phyloP scores from a whole-genome alignment of 2,329 filamentous ascomycete species.

The Fusarium domesticum region DNA sequence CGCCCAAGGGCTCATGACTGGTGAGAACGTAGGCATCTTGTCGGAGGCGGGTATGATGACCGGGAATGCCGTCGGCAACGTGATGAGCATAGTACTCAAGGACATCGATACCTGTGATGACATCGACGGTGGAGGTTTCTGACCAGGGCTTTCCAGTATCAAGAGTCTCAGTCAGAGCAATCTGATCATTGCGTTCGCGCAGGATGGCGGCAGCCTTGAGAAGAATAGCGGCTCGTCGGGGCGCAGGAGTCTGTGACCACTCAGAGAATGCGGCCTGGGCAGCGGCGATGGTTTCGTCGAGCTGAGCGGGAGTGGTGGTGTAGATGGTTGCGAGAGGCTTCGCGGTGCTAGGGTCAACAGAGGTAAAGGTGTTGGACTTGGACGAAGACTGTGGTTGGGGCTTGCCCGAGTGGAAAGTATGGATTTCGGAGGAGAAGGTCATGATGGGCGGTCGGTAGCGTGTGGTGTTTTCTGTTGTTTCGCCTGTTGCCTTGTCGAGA shows the following conservation, averaged over 20 bases:
- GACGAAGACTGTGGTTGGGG: constrained; percentile 55
- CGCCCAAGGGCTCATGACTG: constrained; percentile 73
- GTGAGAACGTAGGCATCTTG: constrained; percentile 78
- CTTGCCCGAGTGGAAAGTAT: constrained; percentile 74
- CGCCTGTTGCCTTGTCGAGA: too few relatives aligned
- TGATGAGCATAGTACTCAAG: constrained; percentile 83
- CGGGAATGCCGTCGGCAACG: constrained; percentile 75
- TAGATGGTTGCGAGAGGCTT: constrained; percentile 69
- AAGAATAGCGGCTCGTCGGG: constrained; percentile 73
- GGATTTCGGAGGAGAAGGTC: constrained; percentile 40
- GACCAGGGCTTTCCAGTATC: constrained; percentile 85
- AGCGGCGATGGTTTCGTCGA: constrained; percentile 70
- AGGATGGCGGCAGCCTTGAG: constrained; percentile 72
- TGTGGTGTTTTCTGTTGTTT: too few relatives aligned
- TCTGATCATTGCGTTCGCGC: constrained; percentile 72
- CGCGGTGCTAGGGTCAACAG: constrained; percentile 71
- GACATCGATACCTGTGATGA: constrained; percentile 79
- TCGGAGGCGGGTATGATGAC: constrained; percentile 71
- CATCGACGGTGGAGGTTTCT: constrained; percentile 80
- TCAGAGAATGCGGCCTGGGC: constrained; percentile 68
- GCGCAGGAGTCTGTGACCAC: constrained; percentile 75
- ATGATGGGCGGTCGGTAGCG: constrained; percentile 26
- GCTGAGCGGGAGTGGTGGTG: constrained; percentile 61
- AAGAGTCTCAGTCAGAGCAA: constrained; percentile 75
- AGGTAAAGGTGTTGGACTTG: constrained; percentile 63